A percentile compares a stretch with the other conserved stretches of the same genome.
Conservation (phyloP, 441 rosid genomes). For the Bruguiera hainesii region DNA sequence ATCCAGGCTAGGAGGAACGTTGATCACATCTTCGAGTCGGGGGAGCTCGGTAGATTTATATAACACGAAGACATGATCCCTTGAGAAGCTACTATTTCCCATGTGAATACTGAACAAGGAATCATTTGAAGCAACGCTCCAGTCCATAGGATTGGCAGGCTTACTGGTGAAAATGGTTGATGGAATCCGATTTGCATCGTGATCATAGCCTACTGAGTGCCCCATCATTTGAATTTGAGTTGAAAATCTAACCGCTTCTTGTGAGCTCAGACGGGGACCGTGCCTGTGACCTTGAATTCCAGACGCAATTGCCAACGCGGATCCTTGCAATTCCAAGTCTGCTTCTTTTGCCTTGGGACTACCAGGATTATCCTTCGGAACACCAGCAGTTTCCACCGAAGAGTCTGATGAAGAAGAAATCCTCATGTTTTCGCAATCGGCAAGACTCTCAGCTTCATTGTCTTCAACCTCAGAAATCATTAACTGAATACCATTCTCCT, state of each 20-base stretch:
- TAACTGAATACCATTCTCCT: not conserved
- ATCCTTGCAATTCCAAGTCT: conserved; percentile 16
- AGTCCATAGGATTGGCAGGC: conserved; percentile 44
- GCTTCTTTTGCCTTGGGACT: conserved; percentile 23
- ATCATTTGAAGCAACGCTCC: conserved; percentile 90
- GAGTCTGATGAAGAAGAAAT: conserved; percentile 31
- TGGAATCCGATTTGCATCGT: conserved; percentile 70
- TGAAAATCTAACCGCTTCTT: conserved; percentile 15
- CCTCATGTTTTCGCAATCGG: not conserved
- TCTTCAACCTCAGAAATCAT: conserved; percentile 1
- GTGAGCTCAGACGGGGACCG: conserved; percentile 15
- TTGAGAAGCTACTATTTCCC: conserved; percentile 53
- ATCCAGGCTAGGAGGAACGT: conserved; percentile 23
- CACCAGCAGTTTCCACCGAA: conserved; percentile 29
- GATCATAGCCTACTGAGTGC: conserved; percentile 39
- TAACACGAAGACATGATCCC: conserved; percentile 42
- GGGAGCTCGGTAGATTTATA: conserved; percentile 57
- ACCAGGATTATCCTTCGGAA: conserved; percentile 12
- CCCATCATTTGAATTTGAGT: conserved; percentile 11
- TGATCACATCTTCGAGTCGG: conserved; percentile 39
- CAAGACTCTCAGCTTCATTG: not conserved
- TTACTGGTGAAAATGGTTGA: conserved; percentile 46
- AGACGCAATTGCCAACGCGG: conserved; percentile 9
- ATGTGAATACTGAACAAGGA: conserved; percentile 80
- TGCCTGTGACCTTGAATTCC: not conserved